Base-by-base conservation (phyloP, 495 filamentous ascomycete genomes). In the Lentithecium fluviatile region DNA sequence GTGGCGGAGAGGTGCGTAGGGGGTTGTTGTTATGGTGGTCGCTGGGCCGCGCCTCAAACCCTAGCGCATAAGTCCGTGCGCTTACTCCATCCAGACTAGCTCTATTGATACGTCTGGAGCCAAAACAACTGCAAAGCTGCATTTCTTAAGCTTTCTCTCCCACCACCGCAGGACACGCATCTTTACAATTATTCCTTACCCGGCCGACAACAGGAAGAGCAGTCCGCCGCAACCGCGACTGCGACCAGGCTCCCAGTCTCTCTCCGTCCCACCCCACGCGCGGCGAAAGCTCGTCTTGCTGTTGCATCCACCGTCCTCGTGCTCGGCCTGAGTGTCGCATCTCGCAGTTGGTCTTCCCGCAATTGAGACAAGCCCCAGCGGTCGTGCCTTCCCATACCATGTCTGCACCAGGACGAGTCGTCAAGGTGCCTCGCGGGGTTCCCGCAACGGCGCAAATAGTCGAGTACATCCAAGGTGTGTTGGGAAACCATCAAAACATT, bases 391-490 rank as follows among this genome's bases (percentile, higher is more conserved):
- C 53, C 20, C 20, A 26, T 13, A 15, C 7, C 8, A n/a, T 50
- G 40, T 57, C 23, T 24, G 56, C 56, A 54, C 60, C 29, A 45
- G 13, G 37, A 19, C 23, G 36, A 20, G 34, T 29, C 3, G 47
- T 45, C 11, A 49, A 17, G 25, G 58, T 65, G 61, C 61, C 70
- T 49, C 59, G 75, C 48, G 69, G 71, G 52, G 45, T 17, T 2
- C 20, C 13, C 40, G 15, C 15, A 6, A 21, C 3, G 4, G 40
- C 40, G 48, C 85, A 89, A 73, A 82, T 89, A 45, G 87, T 90
- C 62, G 87, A 90, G 75, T 90, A 90, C 70, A 88, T 90, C 56
- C 82, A 85, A 80, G 88, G 87, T 89, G 71, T 60, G 34, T 36
- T 34, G 15, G 37, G 29, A 25, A 53, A 36, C 34, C 15, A 11